phyloP scores from a whole-genome alignment of 768 basidiomycete genomes.

The Favolaschia claudopus region DNA sequence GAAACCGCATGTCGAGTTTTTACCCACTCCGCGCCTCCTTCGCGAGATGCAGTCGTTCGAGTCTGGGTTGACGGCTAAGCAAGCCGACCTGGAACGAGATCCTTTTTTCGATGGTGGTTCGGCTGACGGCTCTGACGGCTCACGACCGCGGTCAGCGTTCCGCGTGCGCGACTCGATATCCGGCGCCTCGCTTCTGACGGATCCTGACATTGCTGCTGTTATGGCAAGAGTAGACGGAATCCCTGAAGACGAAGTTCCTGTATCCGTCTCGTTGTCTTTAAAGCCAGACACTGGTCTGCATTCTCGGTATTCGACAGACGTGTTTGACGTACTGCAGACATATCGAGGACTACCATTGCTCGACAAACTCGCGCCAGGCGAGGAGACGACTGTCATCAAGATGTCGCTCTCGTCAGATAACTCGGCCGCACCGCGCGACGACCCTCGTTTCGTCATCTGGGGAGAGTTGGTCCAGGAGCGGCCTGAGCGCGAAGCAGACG shows the following conservation, averaged over 20 bases:
- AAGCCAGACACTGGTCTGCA: conserved; percentile 57
- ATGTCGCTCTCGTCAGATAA: conserved; percentile 73
- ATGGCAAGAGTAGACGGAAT: conserved; percentile 10
- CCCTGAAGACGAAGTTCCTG: too few species aligned
- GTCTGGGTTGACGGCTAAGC: conserved; percentile 78
- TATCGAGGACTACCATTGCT: conserved; percentile 79
- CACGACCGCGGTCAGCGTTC: conserved; percentile 40
- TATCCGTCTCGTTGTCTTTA: conserved; percentile 38
- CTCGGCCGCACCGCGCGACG: conserved; percentile 78
- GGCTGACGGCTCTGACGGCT: conserved; percentile 14
- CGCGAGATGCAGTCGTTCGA: conserved; percentile 91
- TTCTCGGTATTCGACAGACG: conserved; percentile 74
- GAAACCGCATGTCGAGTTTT: conserved; percentile 48
- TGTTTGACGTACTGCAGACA: conserved; percentile 84
- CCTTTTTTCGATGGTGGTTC: conserved; percentile 14
- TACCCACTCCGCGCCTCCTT: conserved; percentile 61
- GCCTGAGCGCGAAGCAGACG: conserved; percentile 42
- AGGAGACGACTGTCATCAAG: conserved; percentile 74
- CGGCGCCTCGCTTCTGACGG: conserved; percentile 23
- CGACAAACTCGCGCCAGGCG: conserved; percentile 67
- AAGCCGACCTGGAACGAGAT: conserved; percentile 40
- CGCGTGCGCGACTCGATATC: conserved; percentile 28
- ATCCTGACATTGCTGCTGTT: conserved; percentile 1
- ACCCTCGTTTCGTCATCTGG: conserved; percentile 94
- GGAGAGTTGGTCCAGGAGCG: conserved; percentile 55